phyloP scores from a whole-genome alignment of 2,329 filamentous ascomycete genomes.

The Chaetomium sp. region DNA sequence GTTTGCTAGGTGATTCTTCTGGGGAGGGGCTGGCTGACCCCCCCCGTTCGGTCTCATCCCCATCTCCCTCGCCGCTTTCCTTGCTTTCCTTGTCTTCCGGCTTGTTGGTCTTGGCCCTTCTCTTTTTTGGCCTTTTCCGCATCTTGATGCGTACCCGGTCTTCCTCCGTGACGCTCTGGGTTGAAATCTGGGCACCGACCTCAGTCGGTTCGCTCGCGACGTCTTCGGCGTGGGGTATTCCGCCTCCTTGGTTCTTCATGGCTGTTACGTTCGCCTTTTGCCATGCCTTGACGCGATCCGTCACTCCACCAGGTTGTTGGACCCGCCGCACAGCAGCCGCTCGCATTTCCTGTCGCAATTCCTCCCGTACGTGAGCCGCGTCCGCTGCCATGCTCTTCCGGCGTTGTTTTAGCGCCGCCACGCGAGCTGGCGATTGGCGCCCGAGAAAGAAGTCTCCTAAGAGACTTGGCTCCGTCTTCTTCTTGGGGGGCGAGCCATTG shows the following conservation, averaged over 20 bases:
- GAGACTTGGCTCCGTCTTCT: conserved; percentile 43
- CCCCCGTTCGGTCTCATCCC: conserved; percentile 20
- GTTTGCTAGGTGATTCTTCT: conserved; percentile 27
- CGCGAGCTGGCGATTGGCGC: conserved; percentile 48
- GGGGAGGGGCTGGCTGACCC: conserved; percentile 18
- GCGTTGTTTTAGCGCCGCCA: conserved; percentile 43
- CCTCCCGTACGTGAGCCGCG: conserved; percentile 45
- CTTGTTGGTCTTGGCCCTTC: conserved; percentile 29
- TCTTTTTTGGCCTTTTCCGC: conserved; percentile 38
- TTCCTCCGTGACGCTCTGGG: conserved; percentile 55
- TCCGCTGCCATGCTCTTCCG: conserved; percentile 49
- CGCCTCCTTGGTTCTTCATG: conserved; percentile 35
- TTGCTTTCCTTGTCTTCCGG: conserved; percentile 25
- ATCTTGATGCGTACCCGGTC: conserved; percentile 53
- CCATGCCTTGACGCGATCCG: conserved; percentile 76
- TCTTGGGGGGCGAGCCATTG: conserved; percentile 30
- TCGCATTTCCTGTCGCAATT: conserved; percentile 50
- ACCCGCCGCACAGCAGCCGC: conserved; percentile 52
- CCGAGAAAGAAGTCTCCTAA: conserved; percentile 53
- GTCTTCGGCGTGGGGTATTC: conserved; percentile 42
- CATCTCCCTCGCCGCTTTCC: conserved; percentile 13
- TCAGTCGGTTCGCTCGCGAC: conserved; percentile 54
- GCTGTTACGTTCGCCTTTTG: conserved; percentile 69
- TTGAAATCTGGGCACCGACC: conserved; percentile 53
- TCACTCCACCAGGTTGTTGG: conserved; percentile 61